Percentiles rank a stretch among this genome's conserved stretches.
phyloP scores from a whole-genome alignment of 106 monocot genomes.

The Dendrobium chrysotoxum region DNA sequence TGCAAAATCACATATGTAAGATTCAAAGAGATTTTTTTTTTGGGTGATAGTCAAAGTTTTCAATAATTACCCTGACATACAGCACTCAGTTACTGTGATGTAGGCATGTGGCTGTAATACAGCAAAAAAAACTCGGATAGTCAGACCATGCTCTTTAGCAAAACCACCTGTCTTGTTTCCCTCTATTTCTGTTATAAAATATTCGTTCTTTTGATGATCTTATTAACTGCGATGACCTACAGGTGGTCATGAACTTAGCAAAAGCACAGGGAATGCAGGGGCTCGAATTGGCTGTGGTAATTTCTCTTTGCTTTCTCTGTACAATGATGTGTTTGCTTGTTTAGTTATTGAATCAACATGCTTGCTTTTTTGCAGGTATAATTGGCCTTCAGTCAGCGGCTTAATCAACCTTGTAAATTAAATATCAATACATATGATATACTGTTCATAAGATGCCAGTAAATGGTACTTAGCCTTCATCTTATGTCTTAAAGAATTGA shows the following conservation, averaged over 20 bases:
- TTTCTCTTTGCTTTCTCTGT: background rate
- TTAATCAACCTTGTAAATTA: background rate
- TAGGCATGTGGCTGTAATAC: no score
- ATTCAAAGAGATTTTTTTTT: no score
- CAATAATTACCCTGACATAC: no score
- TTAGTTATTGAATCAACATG: background rate
- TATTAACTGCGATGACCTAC: background rate
- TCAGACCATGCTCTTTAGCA: background rate
- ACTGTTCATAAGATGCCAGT: background rate
- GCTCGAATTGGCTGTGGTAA: conserved; percentile 23
- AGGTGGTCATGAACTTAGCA: conserved; percentile 26
- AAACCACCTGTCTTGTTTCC: background rate
- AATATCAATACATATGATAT: background rate
- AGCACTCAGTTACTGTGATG: no score
- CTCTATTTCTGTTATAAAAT: background rate
- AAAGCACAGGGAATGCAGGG: conserved; percentile 20
- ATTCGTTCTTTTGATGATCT: background rate
- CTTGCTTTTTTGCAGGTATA: conserved; percentile 13
- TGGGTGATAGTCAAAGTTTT: no score
- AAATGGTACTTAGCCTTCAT: background rate
- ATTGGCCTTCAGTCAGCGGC: conserved; percentile 15
- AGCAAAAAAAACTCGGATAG: background rate
- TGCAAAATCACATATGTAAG: no score
- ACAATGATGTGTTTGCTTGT: background rate
- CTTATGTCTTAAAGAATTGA: background rate